Percentiles rank a stretch among this genome's conserved stretches.
Conservation (phyloP, 2,329 filamentous ascomycete genomes). For the Cryphonectria naterciae region DNA sequence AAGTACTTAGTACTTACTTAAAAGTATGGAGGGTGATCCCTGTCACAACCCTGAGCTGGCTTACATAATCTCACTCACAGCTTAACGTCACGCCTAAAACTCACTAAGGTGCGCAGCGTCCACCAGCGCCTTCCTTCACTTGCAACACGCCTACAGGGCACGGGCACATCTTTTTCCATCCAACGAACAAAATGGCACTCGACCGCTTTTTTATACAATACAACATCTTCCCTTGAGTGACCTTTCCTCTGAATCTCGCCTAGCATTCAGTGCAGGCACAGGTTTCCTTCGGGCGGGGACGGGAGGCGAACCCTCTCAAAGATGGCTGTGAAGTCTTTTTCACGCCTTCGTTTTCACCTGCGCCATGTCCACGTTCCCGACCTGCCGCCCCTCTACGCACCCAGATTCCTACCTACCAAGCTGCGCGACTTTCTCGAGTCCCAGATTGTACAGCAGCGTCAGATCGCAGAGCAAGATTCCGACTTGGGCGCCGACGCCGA, state of each 20-base stretch:
- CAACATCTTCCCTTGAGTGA: not conserved
- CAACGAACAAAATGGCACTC: not conserved
- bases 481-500: fast-evolving
- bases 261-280: not conserved
- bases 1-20: too few relatives aligned
- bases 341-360: conserved; percentile 18
- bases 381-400: conserved; percentile 23
- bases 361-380: conserved; percentile 29
- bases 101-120: not conserved
- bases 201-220: not conserved
- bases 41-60: too few relatives aligned
- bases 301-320: not conserved
- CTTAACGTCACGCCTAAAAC: not conserved
- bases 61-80: conserved; percentile 4
- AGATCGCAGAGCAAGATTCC: not conserved
- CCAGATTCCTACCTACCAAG: not conserved
- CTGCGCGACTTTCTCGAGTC: conserved; percentile 18
- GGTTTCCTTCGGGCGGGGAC: not conserved
- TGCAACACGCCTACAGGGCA: not conserved
- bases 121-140: not conserved
- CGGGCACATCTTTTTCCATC: not conserved
- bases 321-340: conserved; percentile 15
- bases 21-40: too few relatives aligned
- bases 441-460: conserved; percentile 20
- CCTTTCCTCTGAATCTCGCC: not conserved